A percentile compares a stretch with the other conserved stretches of the same genome.
These are phyloP conservation scores for Vicia villosa DNA, from an alignment of 306 rosid species.

Conservation along the genomic window DNA sequence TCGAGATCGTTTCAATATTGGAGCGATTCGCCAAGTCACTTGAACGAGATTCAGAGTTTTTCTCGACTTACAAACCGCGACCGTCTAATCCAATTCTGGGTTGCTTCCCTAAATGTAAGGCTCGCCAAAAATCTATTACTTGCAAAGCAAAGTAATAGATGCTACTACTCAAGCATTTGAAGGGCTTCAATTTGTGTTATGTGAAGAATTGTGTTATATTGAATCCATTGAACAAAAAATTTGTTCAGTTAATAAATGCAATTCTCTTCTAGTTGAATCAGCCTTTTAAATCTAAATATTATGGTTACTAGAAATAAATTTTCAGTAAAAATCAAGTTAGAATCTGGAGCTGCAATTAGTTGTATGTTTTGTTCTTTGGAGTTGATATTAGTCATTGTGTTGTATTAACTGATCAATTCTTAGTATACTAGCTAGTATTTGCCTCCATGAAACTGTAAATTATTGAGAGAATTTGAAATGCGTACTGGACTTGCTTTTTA, in stretches of 20 bases:
- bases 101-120: slow-evolving; percentile 61
- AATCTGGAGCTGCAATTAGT: too few relatives aligned
- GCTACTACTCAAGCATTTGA: slow-evolving; percentile 17
- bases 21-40: slow-evolving; percentile 58
- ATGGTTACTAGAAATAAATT: too few relatives aligned
- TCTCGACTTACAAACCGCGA: slow-evolving; percentile 54
- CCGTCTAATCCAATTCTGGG: slow-evolving; percentile 36
- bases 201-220: slow-evolving; percentile 32
- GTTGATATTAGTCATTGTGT: too few relatives aligned
- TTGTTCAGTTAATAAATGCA: slow-evolving; percentile 31
- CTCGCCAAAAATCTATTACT: slow-evolving; percentile 43
- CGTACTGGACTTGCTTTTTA: too few relatives aligned
- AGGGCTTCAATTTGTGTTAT: not conserved
- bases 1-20: slow-evolving; percentile 70
- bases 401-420: too few relatives aligned
- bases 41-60: slow-evolving; percentile 67
- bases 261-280: slow-evolving; percentile 7
- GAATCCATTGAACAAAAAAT: slow-evolving; percentile 30
- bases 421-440: too few relatives aligned
- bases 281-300: not conserved
- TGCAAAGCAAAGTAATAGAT: slow-evolving; percentile 36
- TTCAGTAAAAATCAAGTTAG: not conserved
- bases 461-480: too few relatives aligned
- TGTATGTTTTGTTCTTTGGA: too few relatives aligned
- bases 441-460: too few relatives aligned